phyloP scores from a whole-genome alignment of 2,329 filamentous ascomycete genomes.

The Fusarium musae region DNA sequence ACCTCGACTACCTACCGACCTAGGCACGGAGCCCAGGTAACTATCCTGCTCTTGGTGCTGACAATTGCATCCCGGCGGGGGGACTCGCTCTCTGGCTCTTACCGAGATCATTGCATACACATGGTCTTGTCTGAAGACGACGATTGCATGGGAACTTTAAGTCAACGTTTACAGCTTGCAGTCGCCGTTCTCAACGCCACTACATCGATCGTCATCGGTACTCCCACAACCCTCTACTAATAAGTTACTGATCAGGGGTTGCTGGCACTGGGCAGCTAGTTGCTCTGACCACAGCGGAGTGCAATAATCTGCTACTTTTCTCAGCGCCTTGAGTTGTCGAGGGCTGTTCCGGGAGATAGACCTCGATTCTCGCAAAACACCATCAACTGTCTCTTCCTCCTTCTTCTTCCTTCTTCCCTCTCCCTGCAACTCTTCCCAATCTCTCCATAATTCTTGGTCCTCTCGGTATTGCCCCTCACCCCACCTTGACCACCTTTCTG shows the following conservation, averaged over 20 bases:
- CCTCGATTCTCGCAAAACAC: constrained; percentile 24
- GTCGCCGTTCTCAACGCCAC: constrained; percentile 38
- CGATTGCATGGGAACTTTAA: constrained; percentile 23
- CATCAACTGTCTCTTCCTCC: constrained; percentile 19
- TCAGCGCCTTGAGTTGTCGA: not conserved
- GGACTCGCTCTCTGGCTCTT: constrained; percentile 32
- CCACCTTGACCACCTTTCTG: constrained; percentile 26
- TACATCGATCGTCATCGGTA: constrained; percentile 44
- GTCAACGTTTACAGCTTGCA: not conserved
- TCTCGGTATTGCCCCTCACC: constrained; percentile 30
- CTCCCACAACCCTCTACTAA: constrained; percentile 25
- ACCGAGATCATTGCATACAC: constrained; percentile 25
- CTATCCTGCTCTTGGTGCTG: constrained; percentile 25
- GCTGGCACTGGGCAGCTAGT: constrained; percentile 3
- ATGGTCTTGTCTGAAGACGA: constrained; percentile 26
- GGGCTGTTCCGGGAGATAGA: constrained; percentile 9
- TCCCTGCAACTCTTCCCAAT: constrained; percentile 25
- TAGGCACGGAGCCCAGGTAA: not conserved
- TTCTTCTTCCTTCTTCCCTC: constrained; percentile 24
- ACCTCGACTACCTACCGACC: not conserved
- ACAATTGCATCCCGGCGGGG: constrained; percentile 25
- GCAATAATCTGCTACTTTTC: constrained; percentile 1
- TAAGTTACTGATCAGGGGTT: constrained; percentile 24
- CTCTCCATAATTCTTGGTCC: constrained; percentile 28
- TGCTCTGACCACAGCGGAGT: constrained; percentile 7